These are phyloP conservation scores for Fusarium gaditjirri DNA, from an alignment of 2,329 filamentous ascomycete genomes.

Conservation along the genomic window DNA sequence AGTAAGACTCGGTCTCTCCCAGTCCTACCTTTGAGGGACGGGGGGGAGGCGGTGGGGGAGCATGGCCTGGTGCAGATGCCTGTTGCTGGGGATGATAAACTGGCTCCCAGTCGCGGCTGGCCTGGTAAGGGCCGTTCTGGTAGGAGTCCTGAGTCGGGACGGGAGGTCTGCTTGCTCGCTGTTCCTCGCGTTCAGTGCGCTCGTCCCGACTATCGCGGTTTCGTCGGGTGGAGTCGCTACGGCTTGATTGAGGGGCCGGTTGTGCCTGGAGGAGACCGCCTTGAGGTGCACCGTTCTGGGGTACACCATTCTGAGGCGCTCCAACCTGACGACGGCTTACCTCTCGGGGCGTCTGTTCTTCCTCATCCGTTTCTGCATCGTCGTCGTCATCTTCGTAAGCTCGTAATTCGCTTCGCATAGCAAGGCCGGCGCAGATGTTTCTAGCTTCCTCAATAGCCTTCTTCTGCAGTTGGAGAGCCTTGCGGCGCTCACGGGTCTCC, in stretches of 20 bases:
- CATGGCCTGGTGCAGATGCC: conserved; percentile 33
- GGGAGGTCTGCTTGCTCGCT: conserved; percentile 38
- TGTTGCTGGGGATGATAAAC: conserved; percentile 39
- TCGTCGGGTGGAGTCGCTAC: conserved; percentile 38
- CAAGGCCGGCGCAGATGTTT: conserved; percentile 60
- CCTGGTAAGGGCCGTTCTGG: conserved; percentile 35
- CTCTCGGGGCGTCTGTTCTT: conserved; percentile 34
- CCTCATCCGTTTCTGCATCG: conserved; percentile 47
- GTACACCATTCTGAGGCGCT: conserved; percentile 24
- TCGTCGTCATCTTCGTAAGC: conserved; percentile 53
- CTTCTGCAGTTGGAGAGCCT: conserved; percentile 60
- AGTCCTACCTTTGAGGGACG: conserved; percentile 52
- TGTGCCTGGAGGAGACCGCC: conserved; percentile 32
- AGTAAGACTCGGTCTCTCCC: conserved; percentile 49
- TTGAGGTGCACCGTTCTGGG: conserved; percentile 26
- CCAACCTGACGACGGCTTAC: conserved; percentile 33
- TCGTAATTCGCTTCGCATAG: conserved; percentile 63
- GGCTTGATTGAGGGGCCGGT: conserved; percentile 14
- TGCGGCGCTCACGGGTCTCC: conserved; percentile 61
- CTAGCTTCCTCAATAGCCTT: conserved; percentile 62
- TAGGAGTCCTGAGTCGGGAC: conserved; percentile 35
- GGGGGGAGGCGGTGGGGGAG: conserved; percentile 52
- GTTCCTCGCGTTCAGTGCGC: conserved; percentile 29
- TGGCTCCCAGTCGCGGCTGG: conserved; percentile 46
- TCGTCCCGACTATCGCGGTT: conserved; percentile 42